Evolutionary conservation across 1,139 yeast genomes (phyloP), one percentile per base, ranked within the genome.

Genomic region (Diutina rugosa): DNA sequence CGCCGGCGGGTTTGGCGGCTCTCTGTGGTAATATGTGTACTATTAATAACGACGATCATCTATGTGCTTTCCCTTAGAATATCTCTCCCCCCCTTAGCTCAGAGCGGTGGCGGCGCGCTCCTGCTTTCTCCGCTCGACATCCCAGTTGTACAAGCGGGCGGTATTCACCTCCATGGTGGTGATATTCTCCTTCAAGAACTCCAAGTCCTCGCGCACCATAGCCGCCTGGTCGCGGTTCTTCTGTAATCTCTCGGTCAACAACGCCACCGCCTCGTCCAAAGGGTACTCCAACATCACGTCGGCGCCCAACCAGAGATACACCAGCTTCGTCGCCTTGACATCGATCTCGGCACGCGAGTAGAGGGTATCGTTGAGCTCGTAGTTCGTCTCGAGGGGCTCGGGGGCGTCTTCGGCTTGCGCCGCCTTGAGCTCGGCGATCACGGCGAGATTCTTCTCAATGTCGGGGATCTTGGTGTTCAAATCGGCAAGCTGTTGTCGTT

Each of bases 131-230:
- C 90, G 79, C 65, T 88, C 93, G 9, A 93, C 97, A 67, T 90
- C 97, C 97, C 97, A 91, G 67, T 93, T 93, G 68, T 91, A 91
- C 57, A 90, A 82, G 62, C 99, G 79, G 1, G 99, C 98, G 18
- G 96, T 90, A 66, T 93, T 93, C 56, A 93, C 99, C 69, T 93
- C 98, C 93, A 93, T 89, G 4, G 98, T 91, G 28, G 99, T 93
- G 61, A 93, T 91, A 65, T 91, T 90, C 62, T 91, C 96, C 64
- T 96, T 80, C 64, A 95, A 74, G 64, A 85, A 93, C 64, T 89
- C 96, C 62, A 93, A 76, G 68, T 93, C 99, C 64, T 90, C 96
- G 62, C 85, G 81, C 46, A 93, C 85, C 9, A 78, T 70, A 35
- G 69, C 66, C 62, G 85, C 75, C 61, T 82, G 87, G 55, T 78